A percentile compares a stretch with the other conserved stretches of the same genome.
phyloP scores from a whole-genome alignment of 116 monocot genomes.

The Cymodocea nodosa region DNA sequence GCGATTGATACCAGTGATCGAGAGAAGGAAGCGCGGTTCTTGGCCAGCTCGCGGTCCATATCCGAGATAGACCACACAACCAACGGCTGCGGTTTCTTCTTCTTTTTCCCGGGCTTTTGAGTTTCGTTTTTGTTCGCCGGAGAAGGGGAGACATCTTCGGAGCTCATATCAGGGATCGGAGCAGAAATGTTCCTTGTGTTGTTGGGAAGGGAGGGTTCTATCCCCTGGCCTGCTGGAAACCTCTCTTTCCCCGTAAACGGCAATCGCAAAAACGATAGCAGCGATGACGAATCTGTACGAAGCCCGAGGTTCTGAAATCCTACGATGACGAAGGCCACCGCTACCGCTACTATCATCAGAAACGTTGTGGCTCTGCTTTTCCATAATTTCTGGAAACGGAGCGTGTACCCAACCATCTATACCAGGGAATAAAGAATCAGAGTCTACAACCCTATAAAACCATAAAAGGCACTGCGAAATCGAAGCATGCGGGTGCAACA shows the following conservation, averaged over 20 bases:
- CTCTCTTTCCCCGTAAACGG: neutral
- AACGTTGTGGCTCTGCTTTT: conserved; percentile 1
- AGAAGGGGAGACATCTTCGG: no score
- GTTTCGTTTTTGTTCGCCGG: neutral
- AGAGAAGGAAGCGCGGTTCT: conserved; percentile 29
- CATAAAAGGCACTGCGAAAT: no score
- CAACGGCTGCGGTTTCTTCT: neutral
- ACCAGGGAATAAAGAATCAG: no score
- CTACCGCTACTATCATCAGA: neutral
- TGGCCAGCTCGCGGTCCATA: conserved; percentile 32
- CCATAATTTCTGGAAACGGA: conserved; percentile 6
- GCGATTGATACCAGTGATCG: conserved; percentile 28
- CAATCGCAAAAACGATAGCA: neutral
- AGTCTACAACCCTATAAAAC: no score
- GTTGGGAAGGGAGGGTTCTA: neutral
- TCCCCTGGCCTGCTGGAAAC: neutral
- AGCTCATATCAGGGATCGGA: neutral
- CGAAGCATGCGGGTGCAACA: no score
- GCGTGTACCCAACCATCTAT: neutral
- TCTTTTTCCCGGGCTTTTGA: neutral
- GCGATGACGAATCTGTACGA: neutral
- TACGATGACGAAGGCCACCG: neutral
- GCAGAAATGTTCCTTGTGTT: neutral
- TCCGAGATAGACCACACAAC: conserved; percentile 21
- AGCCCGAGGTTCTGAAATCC: neutral